Conservation (phyloP, 1,284 basidiomycete species). For the Trametes pubescens region DNA sequence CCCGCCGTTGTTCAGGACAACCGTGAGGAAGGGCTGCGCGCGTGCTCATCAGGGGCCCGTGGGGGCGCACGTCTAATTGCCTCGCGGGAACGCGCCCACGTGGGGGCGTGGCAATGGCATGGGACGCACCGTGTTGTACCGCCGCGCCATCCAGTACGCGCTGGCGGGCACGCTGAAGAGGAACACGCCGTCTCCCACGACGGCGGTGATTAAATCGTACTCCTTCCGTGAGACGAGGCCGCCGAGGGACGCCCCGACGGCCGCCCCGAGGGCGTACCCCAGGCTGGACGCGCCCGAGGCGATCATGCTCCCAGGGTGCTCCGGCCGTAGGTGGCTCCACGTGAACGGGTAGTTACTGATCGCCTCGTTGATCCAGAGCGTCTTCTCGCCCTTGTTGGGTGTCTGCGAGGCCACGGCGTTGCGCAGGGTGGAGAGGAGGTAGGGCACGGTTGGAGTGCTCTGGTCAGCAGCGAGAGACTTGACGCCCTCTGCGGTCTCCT, state of each 20-base stretch:
- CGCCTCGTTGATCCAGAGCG: constrained; percentile 67
- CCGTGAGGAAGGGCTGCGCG: constrained; percentile 70
- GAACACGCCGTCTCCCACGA: constrained; percentile 76
- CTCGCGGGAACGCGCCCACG: neutral
- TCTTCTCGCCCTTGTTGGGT: constrained; percentile 47
- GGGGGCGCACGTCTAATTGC: neutral
- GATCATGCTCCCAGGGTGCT: constrained; percentile 57
- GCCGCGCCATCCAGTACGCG: constrained; percentile 74
- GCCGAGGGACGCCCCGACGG: constrained; percentile 63
- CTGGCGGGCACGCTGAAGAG: constrained; percentile 72
- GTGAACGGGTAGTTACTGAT: constrained; percentile 63
- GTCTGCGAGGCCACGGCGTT: constrained; percentile 47
- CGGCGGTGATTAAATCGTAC: constrained; percentile 60
- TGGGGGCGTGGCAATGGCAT: neutral
- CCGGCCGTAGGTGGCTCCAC: constrained; percentile 66
- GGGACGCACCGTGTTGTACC: constrained; percentile 66
- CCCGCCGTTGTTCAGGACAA: constrained; percentile 76
- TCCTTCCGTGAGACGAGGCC: constrained; percentile 42
- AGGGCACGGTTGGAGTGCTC: constrained; percentile 52
- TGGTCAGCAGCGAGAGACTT: constrained; percentile 29
- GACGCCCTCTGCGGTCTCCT: constrained; percentile 36
- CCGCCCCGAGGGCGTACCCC: constrained; percentile 72
- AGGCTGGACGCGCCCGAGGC: constrained; percentile 67
- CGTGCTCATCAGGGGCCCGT: neutral
- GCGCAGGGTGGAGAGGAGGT: constrained; percentile 60